Conservation (phyloP, 2,329 filamentous ascomycete genomes). For the Madurella fahalii region DNA sequence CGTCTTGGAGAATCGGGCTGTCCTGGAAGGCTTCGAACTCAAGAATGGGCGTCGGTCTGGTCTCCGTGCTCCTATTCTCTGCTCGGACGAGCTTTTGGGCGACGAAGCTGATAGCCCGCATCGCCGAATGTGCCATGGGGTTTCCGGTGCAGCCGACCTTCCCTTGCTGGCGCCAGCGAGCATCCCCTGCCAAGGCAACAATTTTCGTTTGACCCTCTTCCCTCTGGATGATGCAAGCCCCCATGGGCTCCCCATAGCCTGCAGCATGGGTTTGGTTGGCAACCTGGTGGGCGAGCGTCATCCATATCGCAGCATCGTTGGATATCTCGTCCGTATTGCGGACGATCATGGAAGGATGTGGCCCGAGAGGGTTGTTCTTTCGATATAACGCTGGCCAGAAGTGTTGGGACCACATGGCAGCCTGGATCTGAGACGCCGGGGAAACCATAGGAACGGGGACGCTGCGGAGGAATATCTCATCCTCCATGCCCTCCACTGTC, state of each 20-base stretch:
- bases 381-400: conserved; percentile 86
- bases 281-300: conserved; percentile 61
- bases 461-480: conserved; percentile 54
- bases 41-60: conserved; percentile 36
- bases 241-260: conserved; percentile 64
- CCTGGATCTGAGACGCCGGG: conserved; percentile 72
- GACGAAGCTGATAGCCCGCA: conserved; percentile 80
- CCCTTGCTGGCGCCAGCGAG: conserved; percentile 59
- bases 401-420: conserved; percentile 66
- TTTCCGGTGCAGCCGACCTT: conserved; percentile 55
- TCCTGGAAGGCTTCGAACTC: conserved; percentile 64
- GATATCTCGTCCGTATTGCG: conserved; percentile 67
- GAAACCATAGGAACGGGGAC: conserved; percentile 68
- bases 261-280: conserved; percentile 55
- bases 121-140: conserved; percentile 71
- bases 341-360: conserved; percentile 70
- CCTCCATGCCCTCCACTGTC: conserved; percentile 47
- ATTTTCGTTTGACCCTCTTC: conserved; percentile 49
- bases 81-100: conserved; percentile 61
- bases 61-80: conserved; percentile 40
- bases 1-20: conserved; percentile 62
- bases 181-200: conserved; percentile 73
- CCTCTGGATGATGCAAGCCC: conserved; percentile 71
- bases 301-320: conserved; percentile 60
- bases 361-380: conserved; percentile 81